These are phyloP conservation scores for Lactarius pseudohatsudake DNA, from an alignment of 768 basidiomycete species.

Conservation along the genomic window DNA sequence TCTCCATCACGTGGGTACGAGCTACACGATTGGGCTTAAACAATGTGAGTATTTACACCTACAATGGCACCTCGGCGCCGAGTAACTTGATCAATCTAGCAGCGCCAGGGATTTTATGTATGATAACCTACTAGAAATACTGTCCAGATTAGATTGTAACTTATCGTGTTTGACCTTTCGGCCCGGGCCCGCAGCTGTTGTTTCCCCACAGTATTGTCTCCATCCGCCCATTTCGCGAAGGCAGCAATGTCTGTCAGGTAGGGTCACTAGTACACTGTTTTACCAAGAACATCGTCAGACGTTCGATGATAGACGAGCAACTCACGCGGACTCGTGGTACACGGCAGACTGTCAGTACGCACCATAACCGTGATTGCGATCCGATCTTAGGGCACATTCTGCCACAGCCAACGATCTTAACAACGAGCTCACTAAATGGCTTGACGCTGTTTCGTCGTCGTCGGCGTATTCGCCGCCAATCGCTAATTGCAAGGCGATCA, in stretches of 20 bases:
- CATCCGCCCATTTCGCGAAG: neutral
- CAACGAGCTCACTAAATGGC: slow-evolving; percentile 61
- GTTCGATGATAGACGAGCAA: slow-evolving; percentile 49
- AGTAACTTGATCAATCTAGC: neutral
- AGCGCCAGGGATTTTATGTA: slow-evolving; percentile 14
- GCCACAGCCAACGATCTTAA: slow-evolving; percentile 55
- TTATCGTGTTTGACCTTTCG: slow-evolving; percentile 1
- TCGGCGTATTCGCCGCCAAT: slow-evolving; percentile 64
- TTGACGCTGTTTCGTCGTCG: slow-evolving; percentile 54
- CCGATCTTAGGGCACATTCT: slow-evolving; percentile 8
- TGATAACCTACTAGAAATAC: neutral
- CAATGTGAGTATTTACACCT: slow-evolving; percentile 12
- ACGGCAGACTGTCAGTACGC: slow-evolving; percentile 54
- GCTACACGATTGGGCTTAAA: slow-evolving; percentile 3
- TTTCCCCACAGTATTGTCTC: neutral
- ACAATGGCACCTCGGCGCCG: neutral
- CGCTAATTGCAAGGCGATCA: slow-evolving; percentile 76
- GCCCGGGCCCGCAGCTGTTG: neutral
- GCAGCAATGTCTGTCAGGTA: slow-evolving; percentile 22
- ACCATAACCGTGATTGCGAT: neutral
- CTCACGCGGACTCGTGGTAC: slow-evolving; percentile 94
- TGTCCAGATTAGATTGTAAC: neutral
- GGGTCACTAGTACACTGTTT: slow-evolving; percentile 6
- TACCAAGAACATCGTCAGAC: neutral
- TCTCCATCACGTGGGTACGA: slow-evolving; percentile 55